phyloP scores from a whole-genome alignment of 257 asterid species.

The Ilex asprella region DNA sequence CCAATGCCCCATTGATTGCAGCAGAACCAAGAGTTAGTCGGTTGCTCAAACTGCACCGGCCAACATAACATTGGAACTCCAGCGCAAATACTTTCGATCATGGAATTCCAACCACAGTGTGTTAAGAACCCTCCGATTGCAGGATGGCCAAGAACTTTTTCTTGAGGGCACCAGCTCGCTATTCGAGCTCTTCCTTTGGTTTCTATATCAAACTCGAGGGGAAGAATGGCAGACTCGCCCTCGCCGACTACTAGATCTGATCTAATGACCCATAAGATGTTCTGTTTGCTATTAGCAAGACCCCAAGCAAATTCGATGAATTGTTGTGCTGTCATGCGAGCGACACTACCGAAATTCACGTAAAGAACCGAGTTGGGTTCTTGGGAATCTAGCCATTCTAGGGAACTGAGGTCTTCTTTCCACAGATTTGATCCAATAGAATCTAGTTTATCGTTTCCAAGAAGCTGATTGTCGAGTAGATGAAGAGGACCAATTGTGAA shows the following conservation, averaged over 20 bases:
- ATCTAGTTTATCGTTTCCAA: background rate
- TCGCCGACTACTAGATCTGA: background rate
- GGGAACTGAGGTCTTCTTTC: background rate
- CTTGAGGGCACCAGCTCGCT: background rate
- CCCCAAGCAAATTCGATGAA: background rate
- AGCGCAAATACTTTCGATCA: background rate
- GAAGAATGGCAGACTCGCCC: background rate
- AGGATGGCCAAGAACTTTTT: background rate
- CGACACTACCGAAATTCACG: background rate
- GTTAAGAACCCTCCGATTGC: background rate
- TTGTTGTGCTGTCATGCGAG: background rate
- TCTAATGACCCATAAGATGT: background rate
- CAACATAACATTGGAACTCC: background rate
- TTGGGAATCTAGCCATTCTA: background rate
- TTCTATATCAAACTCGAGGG: background rate
- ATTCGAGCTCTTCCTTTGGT: background rate
- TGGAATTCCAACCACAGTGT: background rate
- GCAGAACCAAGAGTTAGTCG: background rate
- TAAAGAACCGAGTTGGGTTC: too few species aligned
- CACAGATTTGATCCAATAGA: background rate
- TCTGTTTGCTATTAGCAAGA: background rate
- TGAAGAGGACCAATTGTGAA: constrained; percentile 10
- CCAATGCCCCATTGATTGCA: too few species aligned
- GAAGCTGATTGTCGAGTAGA: background rate
- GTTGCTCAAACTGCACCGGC: background rate